Evolutionary conservation across 345 rosid genomes (phyloP), one percentile per base, ranked within the genome.

Genomic region (Lepidium sativum): DNA sequence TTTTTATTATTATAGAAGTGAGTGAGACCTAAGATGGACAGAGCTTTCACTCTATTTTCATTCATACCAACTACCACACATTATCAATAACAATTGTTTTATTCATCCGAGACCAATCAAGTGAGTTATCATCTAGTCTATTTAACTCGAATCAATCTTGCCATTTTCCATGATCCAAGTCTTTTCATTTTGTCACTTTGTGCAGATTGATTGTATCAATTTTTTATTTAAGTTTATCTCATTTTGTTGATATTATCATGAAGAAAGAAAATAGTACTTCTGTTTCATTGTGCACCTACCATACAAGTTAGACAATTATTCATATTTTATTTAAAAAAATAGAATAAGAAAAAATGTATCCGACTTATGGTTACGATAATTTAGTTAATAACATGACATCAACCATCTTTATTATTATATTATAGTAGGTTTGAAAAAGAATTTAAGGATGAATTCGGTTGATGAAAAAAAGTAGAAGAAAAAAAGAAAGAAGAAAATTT

Each of bases 61-160:
- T 29, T 16, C 27, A 20, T 11, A 48, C 67, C 47, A 49, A 62
- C 34, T 62, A 34, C 44, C 37, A 62, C 29, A 38, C 15, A 38
- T 38, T 38, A 48, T 10, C 15, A 33, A 21, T 35, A 35, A 1
- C 45, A 63, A 14, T 48, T 47, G 45, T 63, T 37, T 48, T 31
- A 16, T 39, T 25, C 17, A 63, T 58, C 68, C 58, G 8, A 64
- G 40, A 63, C 6, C 31, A 51, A 16, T 27, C 39, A 29, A 27
- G 59, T 63, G 49, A 38, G 31, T 27, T 31, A 50, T 37, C 10
- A 23, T n/a, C n/a, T n/a, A 49, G 47, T n/a, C n/a, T 35, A 49
- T 49, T 63, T 14, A 23, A 38, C 34, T 63, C 47, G 5, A 37
- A 63, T 63, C 13, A 61, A 49, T 23, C 57, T 48, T 49, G 68